These are phyloP conservation scores for Leptomonas seymouri DNA, from an alignment of 208 protist genomes.

Conservation along the genomic window DNA sequence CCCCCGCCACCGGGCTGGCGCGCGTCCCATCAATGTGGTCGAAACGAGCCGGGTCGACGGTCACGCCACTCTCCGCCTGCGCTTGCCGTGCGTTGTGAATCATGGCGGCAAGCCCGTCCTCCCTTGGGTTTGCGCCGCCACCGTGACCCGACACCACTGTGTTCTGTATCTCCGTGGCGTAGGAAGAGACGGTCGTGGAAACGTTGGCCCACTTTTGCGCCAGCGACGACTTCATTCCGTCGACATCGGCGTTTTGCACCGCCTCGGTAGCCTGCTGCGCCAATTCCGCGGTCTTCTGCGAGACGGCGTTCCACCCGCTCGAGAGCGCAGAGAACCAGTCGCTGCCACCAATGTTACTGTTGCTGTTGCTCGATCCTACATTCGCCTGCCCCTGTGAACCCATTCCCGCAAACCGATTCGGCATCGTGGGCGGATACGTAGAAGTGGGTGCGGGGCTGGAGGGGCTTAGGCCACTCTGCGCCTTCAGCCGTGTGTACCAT, in stretches of 20 bases:
- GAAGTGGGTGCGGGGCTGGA: constrained; percentile 6
- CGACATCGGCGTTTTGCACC: constrained; percentile 60
- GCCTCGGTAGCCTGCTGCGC: constrained; percentile 62
- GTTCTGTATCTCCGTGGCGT: constrained; percentile 51
- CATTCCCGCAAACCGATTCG: constrained; percentile 59
- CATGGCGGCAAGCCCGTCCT: constrained; percentile 54
- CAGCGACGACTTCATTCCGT: constrained; percentile 52
- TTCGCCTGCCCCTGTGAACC: constrained; percentile 33
- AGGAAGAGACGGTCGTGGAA: constrained; percentile 39
- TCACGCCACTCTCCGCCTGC: constrained; percentile 18
- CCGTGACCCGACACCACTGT: constrained; percentile 40
- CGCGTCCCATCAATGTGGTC: constrained; percentile 32
- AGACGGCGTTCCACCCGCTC: constrained; percentile 61
- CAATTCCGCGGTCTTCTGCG: constrained; percentile 67
- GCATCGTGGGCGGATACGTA: constrained; percentile 49
- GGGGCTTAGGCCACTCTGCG: constrained; percentile 1
- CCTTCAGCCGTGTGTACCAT: constrained; percentile 71
- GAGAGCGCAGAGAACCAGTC: constrained; percentile 70
- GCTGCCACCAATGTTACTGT: constrained; percentile 2
- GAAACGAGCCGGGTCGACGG: constrained; percentile 17
- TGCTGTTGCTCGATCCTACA: constrained; percentile 15
- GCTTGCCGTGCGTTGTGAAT: constrained; percentile 48
- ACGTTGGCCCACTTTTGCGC: constrained; percentile 53
- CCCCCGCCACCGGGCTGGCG: constrained; percentile 1
- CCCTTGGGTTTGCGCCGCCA: constrained; percentile 9